Evolutionary conservation across 495 filamentous ascomycete genomes (phyloP).

Genomic region (Neohortaea acidophila): DNA sequence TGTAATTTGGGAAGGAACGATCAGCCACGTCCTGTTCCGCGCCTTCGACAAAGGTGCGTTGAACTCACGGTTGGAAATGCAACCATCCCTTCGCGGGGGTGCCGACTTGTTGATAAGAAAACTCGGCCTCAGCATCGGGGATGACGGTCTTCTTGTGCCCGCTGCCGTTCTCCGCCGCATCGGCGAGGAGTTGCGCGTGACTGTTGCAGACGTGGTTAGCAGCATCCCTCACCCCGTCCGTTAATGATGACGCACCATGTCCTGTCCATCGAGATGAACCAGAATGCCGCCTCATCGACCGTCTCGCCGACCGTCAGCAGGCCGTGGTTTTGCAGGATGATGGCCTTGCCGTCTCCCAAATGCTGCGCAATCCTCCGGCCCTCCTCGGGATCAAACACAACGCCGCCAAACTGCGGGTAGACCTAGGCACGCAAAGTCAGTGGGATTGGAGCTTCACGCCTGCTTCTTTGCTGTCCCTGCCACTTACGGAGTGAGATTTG

Average conservation of each 20-base stretch:
- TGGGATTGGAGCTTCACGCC: too few species aligned
- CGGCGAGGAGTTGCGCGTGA: slow-evolving; percentile 49
- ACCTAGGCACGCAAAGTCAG: too few species aligned
- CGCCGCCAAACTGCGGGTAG: slow-evolving; percentile 38
- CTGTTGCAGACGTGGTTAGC: slow-evolving; percentile 19
- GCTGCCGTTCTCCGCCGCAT: slow-evolving; percentile 41
- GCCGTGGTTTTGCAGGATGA: slow-evolving; percentile 55
- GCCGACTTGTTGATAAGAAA: slow-evolving; percentile 25
- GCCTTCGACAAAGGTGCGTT: slow-evolving; percentile 11
- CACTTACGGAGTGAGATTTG: slow-evolving; percentile 30
- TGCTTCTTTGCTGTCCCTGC: too few species aligned
- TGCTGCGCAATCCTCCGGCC: slow-evolving; percentile 42
- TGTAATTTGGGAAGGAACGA: slow-evolving; percentile 33
- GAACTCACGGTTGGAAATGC: slow-evolving; percentile 35
- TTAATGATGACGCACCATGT: slow-evolving; percentile 31
- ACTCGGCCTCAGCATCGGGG: slow-evolving; percentile 36
- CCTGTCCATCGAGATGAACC: slow-evolving; percentile 50
- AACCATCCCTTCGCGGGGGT: slow-evolving; percentile 36
- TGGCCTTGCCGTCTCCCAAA: slow-evolving; percentile 47
- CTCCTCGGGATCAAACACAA: slow-evolving; percentile 48
- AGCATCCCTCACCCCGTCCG: too few species aligned
- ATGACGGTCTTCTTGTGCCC: slow-evolving; percentile 43
- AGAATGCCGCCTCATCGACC: slow-evolving; percentile 53
- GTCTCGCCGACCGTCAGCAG: slow-evolving; percentile 47
- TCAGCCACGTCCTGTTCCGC: not conserved